Conservation (phyloP, 192 early-diverging fungal genomes). For the Rhizoclosmatium sp. region DNA sequence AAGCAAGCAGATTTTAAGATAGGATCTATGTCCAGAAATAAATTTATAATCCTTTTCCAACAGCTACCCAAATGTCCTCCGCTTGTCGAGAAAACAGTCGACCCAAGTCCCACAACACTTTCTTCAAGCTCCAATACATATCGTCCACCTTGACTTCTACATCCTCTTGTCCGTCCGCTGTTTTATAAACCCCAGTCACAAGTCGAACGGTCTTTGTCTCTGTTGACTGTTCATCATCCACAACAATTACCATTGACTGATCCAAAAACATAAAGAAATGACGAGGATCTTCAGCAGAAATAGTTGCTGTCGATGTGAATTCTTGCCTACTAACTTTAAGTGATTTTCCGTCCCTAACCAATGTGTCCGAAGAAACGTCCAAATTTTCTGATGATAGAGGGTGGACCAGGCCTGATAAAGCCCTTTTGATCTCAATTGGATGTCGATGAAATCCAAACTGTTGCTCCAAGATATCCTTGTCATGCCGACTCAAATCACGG, state of each 20-base stretch:
- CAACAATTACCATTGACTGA: not conserved
- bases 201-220: not conserved
- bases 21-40: not conserved
- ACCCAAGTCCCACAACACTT: conserved; percentile 12
- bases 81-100: not conserved
- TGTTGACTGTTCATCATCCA: not conserved
- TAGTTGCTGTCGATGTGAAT: not conserved
- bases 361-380: no score
- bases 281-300: not conserved
- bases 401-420: no score
- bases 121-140: conserved; percentile 19
- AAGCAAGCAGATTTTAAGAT: not conserved
- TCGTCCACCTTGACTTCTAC: conserved; percentile 23
- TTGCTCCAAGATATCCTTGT: not conserved
- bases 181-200: conserved; percentile 7
- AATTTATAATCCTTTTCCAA: not conserved
- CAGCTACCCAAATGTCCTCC: conserved; percentile 14
- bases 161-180: conserved; percentile 5
- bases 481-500: not conserved
- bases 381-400: no score
- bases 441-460: conserved; percentile 28
- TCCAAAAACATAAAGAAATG: conserved; percentile 32
- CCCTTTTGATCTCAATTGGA: conserved; percentile 10
- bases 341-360: not conserved
- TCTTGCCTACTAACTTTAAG: not conserved